phyloP scores from a whole-genome alignment of 768 basidiomycete genomes.

The Boletus pseudopeckii region DNA sequence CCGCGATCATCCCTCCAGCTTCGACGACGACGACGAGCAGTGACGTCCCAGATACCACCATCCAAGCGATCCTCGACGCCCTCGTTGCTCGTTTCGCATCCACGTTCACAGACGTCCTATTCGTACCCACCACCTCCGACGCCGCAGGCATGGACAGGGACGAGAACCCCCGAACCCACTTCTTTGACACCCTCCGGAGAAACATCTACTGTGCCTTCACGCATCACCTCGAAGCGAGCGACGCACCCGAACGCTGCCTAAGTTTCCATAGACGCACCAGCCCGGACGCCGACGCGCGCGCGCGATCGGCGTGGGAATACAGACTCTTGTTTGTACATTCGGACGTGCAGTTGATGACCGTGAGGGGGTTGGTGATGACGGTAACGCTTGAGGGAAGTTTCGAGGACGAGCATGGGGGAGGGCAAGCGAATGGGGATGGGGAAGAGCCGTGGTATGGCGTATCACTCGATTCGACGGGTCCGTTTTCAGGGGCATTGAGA shows the following conservation, averaged over 20 bases:
- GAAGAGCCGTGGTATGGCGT: slow-evolving; percentile 1
- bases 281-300: not conserved
- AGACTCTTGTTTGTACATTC: slow-evolving; percentile 1
- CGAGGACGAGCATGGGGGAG: not conserved
- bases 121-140: not conserved
- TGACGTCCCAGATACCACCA: not conserved
- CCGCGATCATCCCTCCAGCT: not conserved
- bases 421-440: not conserved
- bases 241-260: not conserved
- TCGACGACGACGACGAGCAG: not conserved
- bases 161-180: not conserved
- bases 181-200: slow-evolving; percentile 3
- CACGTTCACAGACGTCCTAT: not conserved
- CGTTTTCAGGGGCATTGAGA: not conserved
- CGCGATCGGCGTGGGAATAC: slow-evolving; percentile 5
- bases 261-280: not conserved
- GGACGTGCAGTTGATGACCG: not conserved
- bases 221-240: not conserved
- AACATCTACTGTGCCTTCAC: slow-evolving; percentile 3
- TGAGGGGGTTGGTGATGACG: slow-evolving; percentile 7
- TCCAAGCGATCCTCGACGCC: not conserved
- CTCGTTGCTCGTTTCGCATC: slow-evolving; percentile 2
- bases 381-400: slow-evolving; percentile 5
- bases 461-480: not conserved
- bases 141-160: not conserved